Evolutionary conservation across 768 basidiomycete species (phyloP).

Genomic region (Suillus subalutaceus): DNA sequence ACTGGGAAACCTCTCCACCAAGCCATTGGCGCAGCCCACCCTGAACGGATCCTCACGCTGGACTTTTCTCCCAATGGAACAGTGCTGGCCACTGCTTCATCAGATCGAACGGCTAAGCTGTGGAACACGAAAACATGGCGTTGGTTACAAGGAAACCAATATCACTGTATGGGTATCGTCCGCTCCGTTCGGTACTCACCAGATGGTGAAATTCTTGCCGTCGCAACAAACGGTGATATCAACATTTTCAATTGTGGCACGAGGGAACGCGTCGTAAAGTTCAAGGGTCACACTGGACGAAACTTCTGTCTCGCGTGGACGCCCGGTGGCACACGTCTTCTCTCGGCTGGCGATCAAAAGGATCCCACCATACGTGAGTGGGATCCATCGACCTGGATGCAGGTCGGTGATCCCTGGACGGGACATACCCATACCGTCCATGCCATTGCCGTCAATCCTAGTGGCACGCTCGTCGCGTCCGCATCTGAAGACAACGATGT

Average conservation of each 20-base stretch:
- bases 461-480: background rate
- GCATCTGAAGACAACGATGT: background rate
- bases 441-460: background rate
- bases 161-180: background rate
- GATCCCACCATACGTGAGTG: background rate
- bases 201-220: background rate
- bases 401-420: background rate
- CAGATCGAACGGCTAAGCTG: background rate
- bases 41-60: background rate
- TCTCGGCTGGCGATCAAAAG: background rate
- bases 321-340: background rate
- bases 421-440: background rate
- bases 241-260: background rate
- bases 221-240: background rate
- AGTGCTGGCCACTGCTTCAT: background rate
- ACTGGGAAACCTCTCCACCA: background rate
- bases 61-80: background rate
- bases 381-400: background rate
- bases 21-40: background rate
- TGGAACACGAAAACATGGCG: background rate
- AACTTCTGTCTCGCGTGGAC: background rate
- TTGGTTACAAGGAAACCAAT: background rate
- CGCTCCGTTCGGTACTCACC: background rate
- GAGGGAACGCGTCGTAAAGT: background rate
- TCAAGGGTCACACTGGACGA: background rate